Base-by-base conservation (phyloP, 495 filamentous ascomycete genomes). In the Thermothielavioides terrestris region DNA sequence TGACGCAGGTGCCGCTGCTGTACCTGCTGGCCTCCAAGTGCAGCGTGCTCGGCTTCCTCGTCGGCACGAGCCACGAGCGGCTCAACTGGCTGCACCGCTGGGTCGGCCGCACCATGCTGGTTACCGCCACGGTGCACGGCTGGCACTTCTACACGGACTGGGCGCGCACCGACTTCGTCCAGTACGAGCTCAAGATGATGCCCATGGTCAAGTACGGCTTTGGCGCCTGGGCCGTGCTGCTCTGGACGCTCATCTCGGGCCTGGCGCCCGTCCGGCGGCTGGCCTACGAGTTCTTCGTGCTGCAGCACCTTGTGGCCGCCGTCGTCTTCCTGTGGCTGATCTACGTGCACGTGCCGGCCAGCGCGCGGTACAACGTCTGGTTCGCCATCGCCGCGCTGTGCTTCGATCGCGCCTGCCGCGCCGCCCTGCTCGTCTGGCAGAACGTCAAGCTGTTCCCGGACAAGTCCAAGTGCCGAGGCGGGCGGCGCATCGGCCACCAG, bases 71-170 rank as follows among this genome's bases (percentile, higher is more conserved):
- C 46, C 81, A 92, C 51, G 84, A 88, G 66, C 72, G 83, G 14
- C 62, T 94, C 41, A 91, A 90, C 57, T 90, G 86, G 88, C 74
- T 89, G 44, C 88, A 94, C 59, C 75, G 88, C 49, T 91, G 88
- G 86, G 77, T 81, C 11, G 77, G 84, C 1, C 78, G 88, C 15
- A 85, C 79, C 30, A 72, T 92, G 57, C 81, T 89, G 46, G 63
- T 91, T 15, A 88, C 84, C 0, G 78, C 78, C 0, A 83, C 85
- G 1, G 75, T 91, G 6, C 88, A 94, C 57, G 77, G 86, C 53
- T 79, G 74, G 28, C 82, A 84, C 57, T 92, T 84, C 65, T 81
- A 84, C 50, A 64, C 72, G 11, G 75, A 79, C 32, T 94, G 86
- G 83, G 75, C 68, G 8, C 72, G 73, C 12, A 80, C 77, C 46